Evolutionary conservation across 352 stramenopile genomes (phyloP).

Genomic region (Thalassiosira sp.): DNA sequence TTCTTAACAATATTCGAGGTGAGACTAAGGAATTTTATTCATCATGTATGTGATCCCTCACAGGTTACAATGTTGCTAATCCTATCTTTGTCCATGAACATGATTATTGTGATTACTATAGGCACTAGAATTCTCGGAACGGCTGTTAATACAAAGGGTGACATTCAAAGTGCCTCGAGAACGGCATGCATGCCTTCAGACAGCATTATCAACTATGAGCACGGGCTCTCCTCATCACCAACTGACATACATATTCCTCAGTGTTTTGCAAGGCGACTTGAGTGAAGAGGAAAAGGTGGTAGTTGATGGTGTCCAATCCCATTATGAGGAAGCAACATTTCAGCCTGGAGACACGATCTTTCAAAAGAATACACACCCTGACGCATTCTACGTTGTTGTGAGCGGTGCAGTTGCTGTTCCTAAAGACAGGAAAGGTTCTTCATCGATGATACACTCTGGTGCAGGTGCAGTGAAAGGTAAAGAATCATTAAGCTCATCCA

Average conservation of each 20-base stretch:
- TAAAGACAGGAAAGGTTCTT: slow-evolving; percentile 17
- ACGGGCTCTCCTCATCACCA: slow-evolving; percentile 4
- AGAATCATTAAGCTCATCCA: slow-evolving; percentile 32
- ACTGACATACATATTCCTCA: slow-evolving; percentile 28
- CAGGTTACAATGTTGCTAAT: neutral
- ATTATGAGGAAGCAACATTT: slow-evolving; percentile 54
- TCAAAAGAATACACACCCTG: slow-evolving; percentile 48
- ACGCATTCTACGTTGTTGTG: slow-evolving; percentile 73
- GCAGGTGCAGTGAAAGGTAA: slow-evolving; percentile 5
- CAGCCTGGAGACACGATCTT: slow-evolving; percentile 57
- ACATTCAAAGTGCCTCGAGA: slow-evolving; percentile 20
- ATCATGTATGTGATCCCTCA: neutral
- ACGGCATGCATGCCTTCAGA: slow-evolving; percentile 9
- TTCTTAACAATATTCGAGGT: slow-evolving; percentile 47
- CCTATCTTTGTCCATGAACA: neutral
- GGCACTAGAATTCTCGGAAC: slow-evolving; percentile 44
- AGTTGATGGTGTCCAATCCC: slow-evolving; percentile 30
- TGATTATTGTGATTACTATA: slow-evolving; percentile 9
- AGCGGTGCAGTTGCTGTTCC: slow-evolving; percentile 58
- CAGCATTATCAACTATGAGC: slow-evolving; percentile 4
- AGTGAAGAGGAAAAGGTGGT: slow-evolving; percentile 25
- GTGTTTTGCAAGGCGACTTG: slow-evolving; percentile 31
- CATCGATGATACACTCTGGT: slow-evolving; percentile 18
- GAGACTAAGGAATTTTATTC: neutral
- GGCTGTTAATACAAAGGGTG: slow-evolving; percentile 28